phyloP scores from a whole-genome alignment of 2,329 filamentous ascomycete species.

The Talaromyces sp. region DNA sequence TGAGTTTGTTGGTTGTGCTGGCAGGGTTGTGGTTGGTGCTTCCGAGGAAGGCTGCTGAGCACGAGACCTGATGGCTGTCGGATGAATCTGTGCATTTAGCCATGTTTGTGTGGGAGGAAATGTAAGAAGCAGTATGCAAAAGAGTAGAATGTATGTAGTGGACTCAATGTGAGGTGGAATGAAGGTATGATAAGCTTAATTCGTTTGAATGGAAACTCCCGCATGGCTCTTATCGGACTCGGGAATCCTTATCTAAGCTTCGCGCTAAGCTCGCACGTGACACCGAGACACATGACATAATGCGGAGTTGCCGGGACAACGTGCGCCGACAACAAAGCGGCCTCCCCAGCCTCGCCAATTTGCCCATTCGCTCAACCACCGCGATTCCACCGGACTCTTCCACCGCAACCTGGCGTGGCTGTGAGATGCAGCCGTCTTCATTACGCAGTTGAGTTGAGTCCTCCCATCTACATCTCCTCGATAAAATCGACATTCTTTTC shows the following conservation, averaged over 20 bases:
- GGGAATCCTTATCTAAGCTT: background rate
- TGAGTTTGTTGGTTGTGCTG: slow-evolving; percentile 39
- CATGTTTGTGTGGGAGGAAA: background rate
- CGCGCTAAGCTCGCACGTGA: background rate
- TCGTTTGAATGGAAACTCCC: too few relatives aligned
- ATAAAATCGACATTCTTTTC: background rate
- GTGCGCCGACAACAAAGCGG: slow-evolving; percentile 19
- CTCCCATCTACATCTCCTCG: background rate
- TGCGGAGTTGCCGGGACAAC: slow-evolving; percentile 22
- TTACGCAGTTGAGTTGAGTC: background rate
- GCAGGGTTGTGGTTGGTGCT: background rate
- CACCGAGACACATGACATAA: slow-evolving; percentile 17
- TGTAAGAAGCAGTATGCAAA: background rate
- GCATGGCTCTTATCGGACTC: background rate
- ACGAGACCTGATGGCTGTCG: slow-evolving; percentile 12
- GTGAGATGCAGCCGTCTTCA: background rate
- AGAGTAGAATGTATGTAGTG: too few relatives aligned
- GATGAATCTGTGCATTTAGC: background rate
- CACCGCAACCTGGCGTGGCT: background rate
- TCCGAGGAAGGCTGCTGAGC: background rate
- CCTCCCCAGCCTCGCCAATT: slow-evolving; percentile 29
- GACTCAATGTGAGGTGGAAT: background rate
- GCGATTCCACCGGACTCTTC: slow-evolving; percentile 18
- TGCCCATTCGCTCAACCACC: slow-evolving; percentile 29
- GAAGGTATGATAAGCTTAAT: too few relatives aligned